Conservation (phyloP, 2,329 filamentous ascomycete genomes). For the Aureobasidium leucospermi region DNA sequence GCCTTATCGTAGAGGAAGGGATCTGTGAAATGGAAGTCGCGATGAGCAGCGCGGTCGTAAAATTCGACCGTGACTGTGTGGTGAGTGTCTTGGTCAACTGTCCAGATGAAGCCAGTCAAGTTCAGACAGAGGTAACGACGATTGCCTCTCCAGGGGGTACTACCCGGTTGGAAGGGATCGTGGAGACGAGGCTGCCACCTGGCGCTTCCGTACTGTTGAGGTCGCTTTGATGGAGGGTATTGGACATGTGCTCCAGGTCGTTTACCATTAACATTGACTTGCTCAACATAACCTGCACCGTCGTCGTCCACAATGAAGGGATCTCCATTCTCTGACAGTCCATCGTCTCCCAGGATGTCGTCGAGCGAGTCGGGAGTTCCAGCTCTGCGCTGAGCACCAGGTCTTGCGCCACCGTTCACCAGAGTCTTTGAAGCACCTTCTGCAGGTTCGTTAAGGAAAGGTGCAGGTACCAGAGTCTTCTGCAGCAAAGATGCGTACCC, state of each 20-base stretch:
- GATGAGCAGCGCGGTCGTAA: slow-evolving; percentile 85
- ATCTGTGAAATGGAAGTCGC: slow-evolving; percentile 96
- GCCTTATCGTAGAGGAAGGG: slow-evolving; percentile 95
- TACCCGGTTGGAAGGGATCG: slow-evolving; percentile 82
- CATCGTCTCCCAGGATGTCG: slow-evolving; percentile 64
- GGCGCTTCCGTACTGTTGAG: slow-evolving; percentile 20
- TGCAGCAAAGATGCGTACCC: slow-evolving; percentile 43
- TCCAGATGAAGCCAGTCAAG: slow-evolving; percentile 91
- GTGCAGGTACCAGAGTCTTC: slow-evolving; percentile 62
- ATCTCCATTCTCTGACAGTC: slow-evolving; percentile 52
- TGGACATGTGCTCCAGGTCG: slow-evolving; percentile 37
- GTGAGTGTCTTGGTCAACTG: slow-evolving; percentile 82
- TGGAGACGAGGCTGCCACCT: slow-evolving; percentile 62
- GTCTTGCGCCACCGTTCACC: slow-evolving; percentile 49
- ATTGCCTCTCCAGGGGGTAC: slow-evolving; percentile 92
- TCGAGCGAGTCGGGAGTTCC: slow-evolving; percentile 72
- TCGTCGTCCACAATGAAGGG: slow-evolving; percentile 95
- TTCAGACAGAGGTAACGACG: slow-evolving; percentile 90
- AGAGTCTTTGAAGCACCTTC: slow-evolving; percentile 56
- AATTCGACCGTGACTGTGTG: slow-evolving; percentile 95
- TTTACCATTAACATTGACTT: slow-evolving; percentile 57
- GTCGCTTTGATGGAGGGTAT: slow-evolving; percentile 44
- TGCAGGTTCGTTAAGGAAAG: slow-evolving; percentile 73
- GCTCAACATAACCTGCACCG: slow-evolving; percentile 75
- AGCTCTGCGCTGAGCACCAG: slow-evolving; percentile 43